Percentiles rank a stretch among this genome's conserved stretches.
Evolutionary conservation across 2,329 filamentous ascomycete genomes (phyloP).

Genomic region (Gyromitra esculenta): DNA sequence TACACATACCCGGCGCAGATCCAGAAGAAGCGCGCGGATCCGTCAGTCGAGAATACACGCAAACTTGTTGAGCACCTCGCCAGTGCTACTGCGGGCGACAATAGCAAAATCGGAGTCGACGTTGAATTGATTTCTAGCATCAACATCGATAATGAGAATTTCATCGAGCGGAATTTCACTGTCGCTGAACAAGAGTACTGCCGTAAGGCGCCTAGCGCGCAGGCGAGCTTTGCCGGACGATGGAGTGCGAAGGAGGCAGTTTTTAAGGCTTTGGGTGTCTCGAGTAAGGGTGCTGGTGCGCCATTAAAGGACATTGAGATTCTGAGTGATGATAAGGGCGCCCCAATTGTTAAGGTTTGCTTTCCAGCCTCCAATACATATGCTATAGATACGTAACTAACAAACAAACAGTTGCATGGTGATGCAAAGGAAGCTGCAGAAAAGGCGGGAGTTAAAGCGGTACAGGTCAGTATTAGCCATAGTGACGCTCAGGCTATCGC

Average conservation of each 20-base stretch:
- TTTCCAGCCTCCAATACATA: slow-evolving; percentile 49
- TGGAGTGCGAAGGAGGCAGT: slow-evolving; percentile 99
- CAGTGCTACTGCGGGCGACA: slow-evolving; percentile 68
- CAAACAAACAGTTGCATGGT: slow-evolving; percentile 76
- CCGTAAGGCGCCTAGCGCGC: slow-evolving; percentile 77
- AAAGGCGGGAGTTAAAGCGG: slow-evolving; percentile 83
- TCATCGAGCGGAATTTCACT: slow-evolving; percentile 95
- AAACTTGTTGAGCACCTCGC: slow-evolving; percentile 82
- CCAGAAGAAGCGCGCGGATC: slow-evolving; percentile 70
- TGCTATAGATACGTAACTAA: slow-evolving; percentile 42
- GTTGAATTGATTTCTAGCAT: slow-evolving; percentile 88
- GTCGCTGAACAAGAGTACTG: slow-evolving; percentile 85
- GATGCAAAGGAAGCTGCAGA: slow-evolving; percentile 84
- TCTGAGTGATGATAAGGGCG: slow-evolving; percentile 79
- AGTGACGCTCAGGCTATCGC: slow-evolving; percentile 93
- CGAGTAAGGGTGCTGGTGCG: slow-evolving; percentile 86
- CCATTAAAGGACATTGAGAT: slow-evolving; percentile 96
- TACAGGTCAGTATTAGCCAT: slow-evolving; percentile 95
- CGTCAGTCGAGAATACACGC: slow-evolving; percentile 71
- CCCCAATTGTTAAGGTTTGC: slow-evolving; percentile 84
- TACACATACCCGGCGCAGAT: slow-evolving; percentile 77
- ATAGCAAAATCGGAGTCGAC: slow-evolving; percentile 89
- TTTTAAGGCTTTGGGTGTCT: slow-evolving; percentile 93
- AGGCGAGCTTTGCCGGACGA: slow-evolving; percentile 90
- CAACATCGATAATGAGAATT: slow-evolving; percentile 93